phyloP scores from a whole-genome alignment of 2,329 filamentous ascomycete species.

The Chaetomiaceae sp. region DNA sequence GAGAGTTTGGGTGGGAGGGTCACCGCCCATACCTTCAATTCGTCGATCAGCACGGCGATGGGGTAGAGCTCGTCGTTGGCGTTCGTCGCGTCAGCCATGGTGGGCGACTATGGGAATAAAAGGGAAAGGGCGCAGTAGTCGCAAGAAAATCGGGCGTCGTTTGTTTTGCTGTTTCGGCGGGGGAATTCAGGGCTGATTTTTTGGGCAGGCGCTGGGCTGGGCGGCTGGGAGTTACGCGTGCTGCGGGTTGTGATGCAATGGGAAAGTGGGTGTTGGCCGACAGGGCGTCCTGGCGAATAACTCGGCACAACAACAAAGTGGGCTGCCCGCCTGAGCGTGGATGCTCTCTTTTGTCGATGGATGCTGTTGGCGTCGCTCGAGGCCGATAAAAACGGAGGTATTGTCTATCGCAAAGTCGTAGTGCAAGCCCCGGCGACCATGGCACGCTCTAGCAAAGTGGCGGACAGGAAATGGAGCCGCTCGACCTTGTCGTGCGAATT shows the following conservation, averaged over 20 bases:
- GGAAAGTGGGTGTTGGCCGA: conserved; percentile 21
- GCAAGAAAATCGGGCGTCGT: conserved; percentile 1
- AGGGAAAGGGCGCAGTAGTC: conserved; percentile 12
- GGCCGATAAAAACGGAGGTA: neutral
- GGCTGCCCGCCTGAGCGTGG: neutral
- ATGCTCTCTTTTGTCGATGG: conserved; percentile 6
- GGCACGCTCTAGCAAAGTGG: conserved; percentile 5
- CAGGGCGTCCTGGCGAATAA: conserved; percentile 9
- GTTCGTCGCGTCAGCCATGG: conserved; percentile 84
- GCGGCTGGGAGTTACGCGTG: conserved; percentile 23
- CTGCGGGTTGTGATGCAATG: conserved; percentile 25
- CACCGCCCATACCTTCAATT: conserved; percentile 77
- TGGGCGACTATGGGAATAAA: conserved; percentile 24
- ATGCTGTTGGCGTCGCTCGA: conserved; percentile 1
- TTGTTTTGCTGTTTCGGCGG: conserved; percentile 8
- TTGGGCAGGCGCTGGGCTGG: conserved; percentile 19
- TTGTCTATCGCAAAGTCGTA: neutral
- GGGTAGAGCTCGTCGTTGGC: conserved; percentile 98
- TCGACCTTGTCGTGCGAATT: conserved; percentile 5
- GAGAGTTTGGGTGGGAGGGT: conserved; percentile 12
- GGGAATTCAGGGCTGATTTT: conserved; percentile 9
- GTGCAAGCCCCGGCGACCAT: conserved; percentile 9
- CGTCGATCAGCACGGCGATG: conserved; percentile 98
- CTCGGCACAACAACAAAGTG: neutral
- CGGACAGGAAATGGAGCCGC: conserved; percentile 14